These are phyloP conservation scores for Chaetomium sp. DNA, from an alignment of 2,329 filamentous ascomycete species.

Conservation along the genomic window DNA sequence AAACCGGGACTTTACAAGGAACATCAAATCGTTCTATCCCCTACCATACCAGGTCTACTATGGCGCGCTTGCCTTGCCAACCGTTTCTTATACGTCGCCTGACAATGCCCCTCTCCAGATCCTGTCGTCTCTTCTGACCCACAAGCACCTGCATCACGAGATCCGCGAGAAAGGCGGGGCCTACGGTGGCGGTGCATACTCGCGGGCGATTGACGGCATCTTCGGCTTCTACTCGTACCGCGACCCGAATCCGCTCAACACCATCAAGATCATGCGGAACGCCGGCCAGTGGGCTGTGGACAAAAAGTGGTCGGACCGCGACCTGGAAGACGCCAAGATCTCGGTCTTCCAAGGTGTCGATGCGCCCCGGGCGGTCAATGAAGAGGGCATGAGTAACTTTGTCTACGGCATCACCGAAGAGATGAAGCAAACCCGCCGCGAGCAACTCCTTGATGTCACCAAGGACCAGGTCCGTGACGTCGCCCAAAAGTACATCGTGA, in stretches of 20 bases:
- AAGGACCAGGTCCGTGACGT: constrained; percentile 77
- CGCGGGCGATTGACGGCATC: constrained; percentile 74
- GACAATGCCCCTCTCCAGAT: constrained; percentile 82
- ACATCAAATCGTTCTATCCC: constrained; percentile 83
- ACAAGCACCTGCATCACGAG: constrained; percentile 95
- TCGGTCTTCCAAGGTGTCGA: constrained; percentile 91
- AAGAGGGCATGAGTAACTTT: constrained; percentile 86
- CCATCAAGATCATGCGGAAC: constrained; percentile 78
- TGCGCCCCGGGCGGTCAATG: constrained; percentile 81
- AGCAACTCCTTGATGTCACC: constrained; percentile 83
- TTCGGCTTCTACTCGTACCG: constrained; percentile 98
- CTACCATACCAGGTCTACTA: constrained; percentile 98
- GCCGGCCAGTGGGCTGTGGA: constrained; percentile 83
- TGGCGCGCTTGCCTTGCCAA: constrained; percentile 78
- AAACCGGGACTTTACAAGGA: constrained; percentile 45
- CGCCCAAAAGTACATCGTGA: constrained; percentile 79
- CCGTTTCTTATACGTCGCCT: constrained; percentile 76
- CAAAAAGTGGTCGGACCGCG: constrained; percentile 76
- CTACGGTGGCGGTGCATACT: constrained; percentile 89
- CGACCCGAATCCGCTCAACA: constrained; percentile 91
- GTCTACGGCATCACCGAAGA: constrained; percentile 81
- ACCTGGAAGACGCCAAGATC: constrained; percentile 94
- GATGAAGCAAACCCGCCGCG: constrained; percentile 83
- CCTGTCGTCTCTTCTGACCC: constrained; percentile 86
- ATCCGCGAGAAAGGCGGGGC: constrained; percentile 97